Base-by-base conservation (phyloP, 139 green algal species). In the Picochlorum costavermella region DNA sequence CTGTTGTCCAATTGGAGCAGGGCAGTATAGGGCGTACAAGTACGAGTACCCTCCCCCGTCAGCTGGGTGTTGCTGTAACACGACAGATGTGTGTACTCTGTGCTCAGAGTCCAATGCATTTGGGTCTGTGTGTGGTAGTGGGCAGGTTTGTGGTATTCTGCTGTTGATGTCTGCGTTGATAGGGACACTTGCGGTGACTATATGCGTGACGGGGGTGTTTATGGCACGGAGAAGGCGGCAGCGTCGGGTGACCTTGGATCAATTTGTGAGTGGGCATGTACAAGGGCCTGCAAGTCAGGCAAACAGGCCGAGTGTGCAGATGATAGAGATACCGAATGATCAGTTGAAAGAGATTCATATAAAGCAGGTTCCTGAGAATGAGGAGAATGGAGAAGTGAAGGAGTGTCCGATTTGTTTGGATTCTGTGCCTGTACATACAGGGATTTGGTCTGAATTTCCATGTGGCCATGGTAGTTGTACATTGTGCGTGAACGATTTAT, bases 371-470 rank as follows among this genome's bases (percentile, higher is more conserved):
- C 26, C 56, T 16, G 29, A 44, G 26, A 29, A 30, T 46, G 56
- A 30, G 16, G 29, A 44, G 10, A 29, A 25, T n/a, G 56, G 28
- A 16, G 28, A 44, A 28, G 23, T 9, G 10, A 55, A 68, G 16
- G 68, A 74, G 37, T 74, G 68, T 65, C 28, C 28, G 5, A 69
- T 74, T 16, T 74, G 68, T 40, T 26, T 74, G 33, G 68, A 74
- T 9, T 33, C 14, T 3, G 37, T 64, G 6, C 48, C 31, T 0
- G 45, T 68, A 9, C 20, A 12, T 12, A 29, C 4, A 17, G 60
- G 23, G 26, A 50, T 23, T 16, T 74, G 60, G 68, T 43, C 36
- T 26, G 23, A 36, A 29, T 74, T 69, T 50, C 68, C 68, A 17
- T 74, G 68, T 36, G 29, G 37, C 13, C 68, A 74, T 48, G 60